phyloP scores from a whole-genome alignment of 352 stramenopile species.

The Globisporangium spiculum region DNA sequence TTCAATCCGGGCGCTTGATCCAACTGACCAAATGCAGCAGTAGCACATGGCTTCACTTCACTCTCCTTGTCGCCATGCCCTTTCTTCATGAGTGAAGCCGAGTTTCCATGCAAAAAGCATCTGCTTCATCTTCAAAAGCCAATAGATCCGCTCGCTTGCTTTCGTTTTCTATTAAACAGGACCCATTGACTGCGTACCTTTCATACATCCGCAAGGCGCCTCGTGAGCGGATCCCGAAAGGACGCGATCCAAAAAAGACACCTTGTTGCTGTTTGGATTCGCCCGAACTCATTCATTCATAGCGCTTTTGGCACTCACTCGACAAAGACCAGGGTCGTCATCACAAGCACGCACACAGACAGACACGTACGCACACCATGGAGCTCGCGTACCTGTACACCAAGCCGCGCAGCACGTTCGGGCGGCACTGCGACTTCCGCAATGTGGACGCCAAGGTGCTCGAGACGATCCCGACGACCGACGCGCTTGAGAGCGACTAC shows the following conservation, averaged over 20 bases:
- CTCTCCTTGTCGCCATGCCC: not conserved
- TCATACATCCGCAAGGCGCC: not conserved
- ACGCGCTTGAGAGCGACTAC: conserved; percentile 89
- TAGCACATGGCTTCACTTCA: not conserved
- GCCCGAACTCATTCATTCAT: not conserved
- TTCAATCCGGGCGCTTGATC: not conserved
- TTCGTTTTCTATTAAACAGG: too few relatives aligned
- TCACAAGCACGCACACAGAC: not conserved
- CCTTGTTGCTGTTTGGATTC: not conserved
- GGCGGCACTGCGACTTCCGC: conserved; percentile 90
- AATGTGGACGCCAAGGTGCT: conserved; percentile 89
- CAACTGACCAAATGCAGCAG: not conserved
- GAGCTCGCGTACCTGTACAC: conserved; percentile 90
- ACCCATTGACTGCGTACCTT: too few relatives aligned
- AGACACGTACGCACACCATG: conserved; percentile 32
- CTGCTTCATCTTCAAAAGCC: not conserved
- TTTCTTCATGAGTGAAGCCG: not conserved
- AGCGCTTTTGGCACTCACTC: not conserved
- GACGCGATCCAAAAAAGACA: conserved; percentile 5
- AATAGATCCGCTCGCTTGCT: not conserved
- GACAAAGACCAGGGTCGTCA: not conserved
- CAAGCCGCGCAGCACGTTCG: conserved; percentile 91
- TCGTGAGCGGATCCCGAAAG: conserved; percentile 7
- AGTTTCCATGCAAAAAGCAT: not conserved
- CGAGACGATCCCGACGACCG: conserved; percentile 83